Base-by-base conservation (phyloP, 768 basidiomycete species). In the Infundibulicybe gibba region DNA sequence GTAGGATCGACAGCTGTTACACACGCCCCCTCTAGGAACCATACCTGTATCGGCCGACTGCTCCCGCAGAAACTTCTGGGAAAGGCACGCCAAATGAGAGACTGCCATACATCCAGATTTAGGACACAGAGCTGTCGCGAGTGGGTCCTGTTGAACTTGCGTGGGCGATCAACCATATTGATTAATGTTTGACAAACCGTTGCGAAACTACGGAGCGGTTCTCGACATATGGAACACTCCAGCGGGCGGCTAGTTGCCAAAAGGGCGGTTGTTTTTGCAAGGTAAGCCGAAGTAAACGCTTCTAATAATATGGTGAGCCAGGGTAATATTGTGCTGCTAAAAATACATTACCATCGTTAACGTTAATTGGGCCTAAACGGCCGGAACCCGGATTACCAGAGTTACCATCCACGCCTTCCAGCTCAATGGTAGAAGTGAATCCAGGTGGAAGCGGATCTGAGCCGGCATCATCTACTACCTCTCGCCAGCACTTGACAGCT, bases 361-460 rank as follows among this genome's bases (percentile, higher is more conserved):
- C 74, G 39, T 67, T 67, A 40, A 88, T 77, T 1, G 84, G 77
- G 3, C 72, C 79, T 25, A 51, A 57, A 42, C 84, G 67, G 14
- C 83, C 83, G 14, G 79, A 73, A 6, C 82, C 83, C 0, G 44
- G 40, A 16, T 69, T 61, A 0, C 77, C 80, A 17, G 78, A 78
- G 49, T 80, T 80, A 2, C 83, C 85, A 58, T 86, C 81, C 0
- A 87, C 83, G 25, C 85, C 85, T 62, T 87, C 85, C 9, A 84
- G 58, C 58, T 88, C 85, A 9, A 75, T 54, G 5, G 63, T 54
- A 38, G 57, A 74, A 3, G 69, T 75, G 48, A 85, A 79, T 0
- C 81, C 81, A 16, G 51, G 62, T 11, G 84, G 84, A 37, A 82
- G 67, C 3, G 70, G 59, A 16, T 59, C 47, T 12, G 44, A 40